These are phyloP conservation scores for Sporormia fimetaria DNA, from an alignment of 495 filamentous ascomycete genomes.

Conservation along the genomic window DNA sequence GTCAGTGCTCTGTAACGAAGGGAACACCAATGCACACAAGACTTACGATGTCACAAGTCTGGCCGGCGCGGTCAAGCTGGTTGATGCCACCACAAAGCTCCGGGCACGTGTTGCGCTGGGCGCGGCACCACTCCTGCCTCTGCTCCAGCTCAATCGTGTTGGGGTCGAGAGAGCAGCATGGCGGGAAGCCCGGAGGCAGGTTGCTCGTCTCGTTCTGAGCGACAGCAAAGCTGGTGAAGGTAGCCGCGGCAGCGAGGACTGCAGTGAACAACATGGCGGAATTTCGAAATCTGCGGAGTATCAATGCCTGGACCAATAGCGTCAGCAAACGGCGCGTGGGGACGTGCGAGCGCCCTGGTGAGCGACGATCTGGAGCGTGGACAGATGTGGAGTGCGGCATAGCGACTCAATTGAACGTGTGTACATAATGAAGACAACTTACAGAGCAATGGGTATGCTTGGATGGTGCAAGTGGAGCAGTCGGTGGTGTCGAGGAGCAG, in stretches of 20 bases:
- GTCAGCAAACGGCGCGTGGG: no score
- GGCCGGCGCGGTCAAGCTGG: constrained; percentile 17
- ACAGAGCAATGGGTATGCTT: no score
- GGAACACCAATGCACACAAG: neutral
- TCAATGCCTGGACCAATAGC: constrained; percentile 29
- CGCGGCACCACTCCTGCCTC: constrained; percentile 29
- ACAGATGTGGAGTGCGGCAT: no score
- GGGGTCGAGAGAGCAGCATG: constrained; percentile 24
- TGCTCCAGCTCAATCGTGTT: constrained; percentile 9
- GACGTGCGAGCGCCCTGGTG: no score
- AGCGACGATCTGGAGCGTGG: no score
- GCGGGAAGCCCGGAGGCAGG: neutral
- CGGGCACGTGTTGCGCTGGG: constrained; percentile 31
- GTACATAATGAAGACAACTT: no score
- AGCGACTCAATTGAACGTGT: no score
- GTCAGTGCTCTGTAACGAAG: neutral
- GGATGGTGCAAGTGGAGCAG: no score
- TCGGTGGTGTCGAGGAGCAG: no score
- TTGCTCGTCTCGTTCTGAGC: constrained; percentile 28
- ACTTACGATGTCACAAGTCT: constrained; percentile 32
- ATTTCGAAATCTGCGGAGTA: constrained; percentile 12
- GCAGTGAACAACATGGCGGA: constrained; percentile 31
- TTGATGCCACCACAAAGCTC: constrained; percentile 29
- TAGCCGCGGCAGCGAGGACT: constrained; percentile 28
- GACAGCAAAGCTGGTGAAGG: constrained; percentile 29